These are phyloP conservation scores for Tephrocybe sp. DNA, from an alignment of 768 basidiomycete genomes.

Conservation along the genomic window DNA sequence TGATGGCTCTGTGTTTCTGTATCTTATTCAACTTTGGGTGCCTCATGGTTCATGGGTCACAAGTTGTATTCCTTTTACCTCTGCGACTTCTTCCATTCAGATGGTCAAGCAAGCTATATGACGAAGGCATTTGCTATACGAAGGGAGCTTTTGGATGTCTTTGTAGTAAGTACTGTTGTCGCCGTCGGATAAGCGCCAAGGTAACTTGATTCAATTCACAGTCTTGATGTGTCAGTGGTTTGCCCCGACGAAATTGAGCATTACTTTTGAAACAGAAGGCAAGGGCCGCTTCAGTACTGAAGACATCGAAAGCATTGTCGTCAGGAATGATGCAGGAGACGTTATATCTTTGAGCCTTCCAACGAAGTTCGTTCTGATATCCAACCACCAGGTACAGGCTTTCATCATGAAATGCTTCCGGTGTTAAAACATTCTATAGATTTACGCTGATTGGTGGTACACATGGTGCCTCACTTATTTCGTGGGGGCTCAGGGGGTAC, in stretches of 20 bases:
- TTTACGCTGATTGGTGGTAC: conserved; percentile 87
- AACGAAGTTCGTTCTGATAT: conserved; percentile 77
- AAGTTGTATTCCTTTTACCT: conserved; percentile 71
- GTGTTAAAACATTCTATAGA: conserved; percentile 34
- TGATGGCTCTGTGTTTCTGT: conserved; percentile 52
- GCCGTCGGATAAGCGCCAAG: neutral
- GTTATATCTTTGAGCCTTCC: conserved; percentile 69
- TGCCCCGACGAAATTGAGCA: conserved; percentile 67
- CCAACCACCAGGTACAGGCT: conserved; percentile 84
- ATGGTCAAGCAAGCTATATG: conserved; percentile 56
- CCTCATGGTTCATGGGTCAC: conserved; percentile 69
- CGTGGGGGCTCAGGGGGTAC: conserved; percentile 55
- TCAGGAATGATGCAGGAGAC: conserved; percentile 55
- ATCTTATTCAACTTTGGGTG: conserved; percentile 64
- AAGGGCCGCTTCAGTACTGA: conserved; percentile 60
- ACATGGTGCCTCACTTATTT: conserved; percentile 83
- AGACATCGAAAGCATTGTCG: conserved; percentile 57
- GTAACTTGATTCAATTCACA: conserved; percentile 24
- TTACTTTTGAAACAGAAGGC: conserved; percentile 76
- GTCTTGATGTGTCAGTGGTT: conserved; percentile 84
- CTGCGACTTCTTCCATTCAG: conserved; percentile 63
- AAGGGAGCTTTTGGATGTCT: conserved; percentile 82
- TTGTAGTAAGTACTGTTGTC: conserved; percentile 50
- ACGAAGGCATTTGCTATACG: conserved; percentile 72
- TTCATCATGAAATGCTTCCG: neutral